Conservation (phyloP, 192 early-diverging fungal genomes). For the Geranomyces variabilis region DNA sequence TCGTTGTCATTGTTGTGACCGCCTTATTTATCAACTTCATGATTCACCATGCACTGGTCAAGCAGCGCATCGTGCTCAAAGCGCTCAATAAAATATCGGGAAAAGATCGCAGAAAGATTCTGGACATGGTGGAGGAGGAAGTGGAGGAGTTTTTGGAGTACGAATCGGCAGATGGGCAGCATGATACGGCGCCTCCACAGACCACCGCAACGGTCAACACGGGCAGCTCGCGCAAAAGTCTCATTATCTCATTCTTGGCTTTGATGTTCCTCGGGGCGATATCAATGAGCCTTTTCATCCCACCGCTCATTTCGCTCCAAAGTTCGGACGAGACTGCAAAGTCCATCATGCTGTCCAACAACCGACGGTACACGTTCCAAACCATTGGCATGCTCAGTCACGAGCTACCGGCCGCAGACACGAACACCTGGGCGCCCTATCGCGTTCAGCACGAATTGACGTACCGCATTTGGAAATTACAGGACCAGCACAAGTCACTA, state of each 20-base stretch:
- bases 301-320: not conserved
- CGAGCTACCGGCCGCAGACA: constrained; percentile 11
- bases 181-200: not conserved
- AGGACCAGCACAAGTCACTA: not conserved
- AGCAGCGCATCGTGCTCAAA: constrained; percentile 10
- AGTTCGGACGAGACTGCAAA: not conserved
- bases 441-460: constrained; percentile 7
- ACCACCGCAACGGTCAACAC: not conserved
- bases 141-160: constrained; percentile 7
- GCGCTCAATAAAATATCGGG: not conserved
- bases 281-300: constrained; percentile 6
- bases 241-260: not conserved
- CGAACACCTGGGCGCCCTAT: constrained; percentile 2
- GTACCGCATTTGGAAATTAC: constrained; percentile 6
- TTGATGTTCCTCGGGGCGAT: not conserved
- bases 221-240: not conserved
- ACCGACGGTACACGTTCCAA: constrained; percentile 18
- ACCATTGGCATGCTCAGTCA: not conserved
- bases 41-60: not conserved
- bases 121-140: constrained; percentile 12
- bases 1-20: not conserved
- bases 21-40: not conserved
- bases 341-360: constrained; percentile 10
- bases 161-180: not conserved
- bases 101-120: not conserved